Evolutionary conservation across 2,329 filamentous ascomycete genomes (phyloP).

Genomic region (Penicillium janthinellum): DNA sequence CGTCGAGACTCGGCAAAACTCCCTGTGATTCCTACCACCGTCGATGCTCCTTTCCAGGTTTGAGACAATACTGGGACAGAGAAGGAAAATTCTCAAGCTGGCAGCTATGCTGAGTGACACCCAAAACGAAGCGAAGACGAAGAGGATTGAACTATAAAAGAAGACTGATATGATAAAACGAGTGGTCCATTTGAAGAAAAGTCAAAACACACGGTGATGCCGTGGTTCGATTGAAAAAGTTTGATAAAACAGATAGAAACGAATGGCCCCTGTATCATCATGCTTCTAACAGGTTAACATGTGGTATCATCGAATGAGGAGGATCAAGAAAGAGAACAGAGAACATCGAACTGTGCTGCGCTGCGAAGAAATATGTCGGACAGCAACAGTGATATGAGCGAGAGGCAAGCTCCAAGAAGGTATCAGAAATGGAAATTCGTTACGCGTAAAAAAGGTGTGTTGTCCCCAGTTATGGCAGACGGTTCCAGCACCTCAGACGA

Average conservation of each 20-base stretch:
- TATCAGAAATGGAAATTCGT: slow-evolving; percentile 19
- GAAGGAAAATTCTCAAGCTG: neutral
- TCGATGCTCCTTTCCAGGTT: neutral
- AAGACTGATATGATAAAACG: slow-evolving; percentile 6
- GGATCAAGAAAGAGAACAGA: neutral
- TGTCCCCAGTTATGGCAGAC: neutral
- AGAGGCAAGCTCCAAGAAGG: slow-evolving; percentile 5
- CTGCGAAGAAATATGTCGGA: neutral
- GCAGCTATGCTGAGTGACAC: neutral
- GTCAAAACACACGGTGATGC: slow-evolving; percentile 1
- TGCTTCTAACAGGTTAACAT: slow-evolving; percentile 30
- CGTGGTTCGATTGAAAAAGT: slow-evolving; percentile 3
- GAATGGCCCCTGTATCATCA: slow-evolving; percentile 29
- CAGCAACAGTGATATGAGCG: neutral
- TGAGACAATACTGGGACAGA: neutral
- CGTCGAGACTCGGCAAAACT: neutral
- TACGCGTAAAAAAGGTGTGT: neutral
- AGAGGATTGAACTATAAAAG: neutral
- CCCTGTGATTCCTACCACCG: neutral
- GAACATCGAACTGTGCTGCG: neutral
- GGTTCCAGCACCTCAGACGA: neutral
- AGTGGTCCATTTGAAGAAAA: slow-evolving; percentile 17
- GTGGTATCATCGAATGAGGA: slow-evolving; percentile 28
- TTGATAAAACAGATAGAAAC: slow-evolving; percentile 13
- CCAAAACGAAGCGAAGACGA: neutral